phyloP scores from a whole-genome alignment of 306 rosid species.

The Dryas drummondii region DNA sequence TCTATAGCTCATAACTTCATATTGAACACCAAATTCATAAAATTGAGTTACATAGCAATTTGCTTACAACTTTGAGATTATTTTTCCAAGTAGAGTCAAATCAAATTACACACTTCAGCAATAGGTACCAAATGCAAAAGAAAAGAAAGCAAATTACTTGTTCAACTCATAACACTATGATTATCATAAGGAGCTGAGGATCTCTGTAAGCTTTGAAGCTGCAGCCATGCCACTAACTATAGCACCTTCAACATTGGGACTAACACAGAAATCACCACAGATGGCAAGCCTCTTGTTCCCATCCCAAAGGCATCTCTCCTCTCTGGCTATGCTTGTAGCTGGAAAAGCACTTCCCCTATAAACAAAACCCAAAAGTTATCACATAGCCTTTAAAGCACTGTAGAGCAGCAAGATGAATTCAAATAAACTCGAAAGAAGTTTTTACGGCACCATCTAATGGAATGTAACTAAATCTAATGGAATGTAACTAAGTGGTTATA shows the following conservation, averaged over 20 bases:
- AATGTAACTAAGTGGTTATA: too few relatives aligned
- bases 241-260: slow-evolving; percentile 90
- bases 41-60: background rate
- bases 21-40: background rate
- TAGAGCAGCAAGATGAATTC: background rate
- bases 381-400: background rate
- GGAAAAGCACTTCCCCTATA: slow-evolving; percentile 96
- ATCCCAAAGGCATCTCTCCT: slow-evolving; percentile 82
- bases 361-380: slow-evolving; percentile 14
- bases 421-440: background rate
- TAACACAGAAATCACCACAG: slow-evolving; percentile 89
- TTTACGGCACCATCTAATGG: too few relatives aligned
- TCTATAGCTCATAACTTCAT: background rate
- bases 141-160: slow-evolving; percentile 6
- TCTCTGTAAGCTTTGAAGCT: slow-evolving; percentile 57
- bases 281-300: slow-evolving; percentile 66
- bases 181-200: slow-evolving; percentile 40
- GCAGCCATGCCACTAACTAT: slow-evolving; percentile 82
- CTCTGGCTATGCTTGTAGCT: slow-evolving; percentile 61
- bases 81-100: background rate
- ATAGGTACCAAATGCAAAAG: background rate
- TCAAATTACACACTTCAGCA: slow-evolving; percentile 5
- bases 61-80: slow-evolving; percentile 7
- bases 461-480: too few relatives aligned
- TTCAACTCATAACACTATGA: slow-evolving; percentile 13